Base-by-base conservation (phyloP, 768 basidiomycete genomes). In the Agaricus subrufescens region DNA sequence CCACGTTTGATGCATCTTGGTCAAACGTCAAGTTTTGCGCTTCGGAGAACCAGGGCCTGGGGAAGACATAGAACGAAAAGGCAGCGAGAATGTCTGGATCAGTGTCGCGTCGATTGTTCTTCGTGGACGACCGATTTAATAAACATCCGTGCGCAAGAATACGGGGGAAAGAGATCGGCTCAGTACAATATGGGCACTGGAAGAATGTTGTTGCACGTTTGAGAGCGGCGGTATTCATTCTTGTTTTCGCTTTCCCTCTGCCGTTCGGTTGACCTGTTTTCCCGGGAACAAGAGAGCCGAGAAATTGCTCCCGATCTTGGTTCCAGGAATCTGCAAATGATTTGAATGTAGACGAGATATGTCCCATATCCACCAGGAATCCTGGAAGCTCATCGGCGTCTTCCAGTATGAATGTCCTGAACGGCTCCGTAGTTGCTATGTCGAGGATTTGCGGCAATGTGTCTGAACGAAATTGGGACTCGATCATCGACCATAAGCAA, bases 191-290 rank as follows among this genome's bases (percentile, higher is more conserved):
- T 15, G 54, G 46, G 54, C 71, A 74, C 15, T 66, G 64, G 58
- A 74, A 74, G 46, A 71, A 70, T 7, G 64, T 65, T 1, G 66
- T 63, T 12, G 71, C 71, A 34, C 71, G 67, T 2, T 66, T 52
- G 11, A 71, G 59, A 15, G 48, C 53, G 12, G 40, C 53, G 44
- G 30, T 10, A 2, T 19, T 39, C 45, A 5, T 25, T 46, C 42
- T 27, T 42, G 39, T 27, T 14, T 50, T 26, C 30, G 46, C n/a
- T 8, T 23, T 45, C 47, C 27, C 46, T 43, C 52, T 43, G 14
- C 14, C 29, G 7, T 54, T 45, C 12, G 34, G 5, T n/a, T 34
- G 19, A 27, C 52, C 54, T 11, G 44, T 44, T n/a, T 30, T 52
- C 10, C 38, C 29, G 6, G 59, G 54, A 3, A 71, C 46, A 4